phyloP scores from a whole-genome alignment of 352 stramenopile genomes.

The Phytophthora boehmeriae region DNA sequence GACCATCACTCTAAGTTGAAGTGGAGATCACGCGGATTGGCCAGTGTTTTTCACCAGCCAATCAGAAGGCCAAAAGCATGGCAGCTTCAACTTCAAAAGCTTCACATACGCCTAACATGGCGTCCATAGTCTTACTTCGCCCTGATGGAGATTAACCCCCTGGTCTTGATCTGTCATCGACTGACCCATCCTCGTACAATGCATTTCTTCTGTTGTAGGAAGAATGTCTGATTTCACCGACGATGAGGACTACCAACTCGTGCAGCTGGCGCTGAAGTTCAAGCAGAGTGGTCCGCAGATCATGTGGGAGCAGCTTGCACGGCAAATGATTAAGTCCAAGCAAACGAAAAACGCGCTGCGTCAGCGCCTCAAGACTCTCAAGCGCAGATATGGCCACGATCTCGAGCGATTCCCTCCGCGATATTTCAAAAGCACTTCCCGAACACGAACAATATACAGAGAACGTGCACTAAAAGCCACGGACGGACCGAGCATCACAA shows the following conservation, averaged over 20 bases:
- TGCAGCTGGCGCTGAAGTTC: constrained; percentile 42
- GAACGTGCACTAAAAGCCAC: neutral
- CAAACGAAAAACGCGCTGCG: constrained; percentile 44
- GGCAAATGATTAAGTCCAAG: constrained; percentile 31
- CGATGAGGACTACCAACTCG: constrained; percentile 57
- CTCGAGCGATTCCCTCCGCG: constrained; percentile 40
- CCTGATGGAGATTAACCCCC: constrained; percentile 35
- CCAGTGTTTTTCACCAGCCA: neutral
- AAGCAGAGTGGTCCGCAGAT: constrained; percentile 22
- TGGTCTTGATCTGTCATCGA: constrained; percentile 23
- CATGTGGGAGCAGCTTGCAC: constrained; percentile 36
- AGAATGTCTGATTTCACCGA: constrained; percentile 65
- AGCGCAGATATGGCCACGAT: constrained; percentile 45
- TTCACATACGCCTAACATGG: too few species aligned
- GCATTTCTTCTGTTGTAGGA: neutral
- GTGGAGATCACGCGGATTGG: neutral
- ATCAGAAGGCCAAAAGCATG: constrained; percentile 2
- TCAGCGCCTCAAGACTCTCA: constrained; percentile 64
- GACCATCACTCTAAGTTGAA: constrained; percentile 17
- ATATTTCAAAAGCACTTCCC: constrained; percentile 40
- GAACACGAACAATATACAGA: neutral
- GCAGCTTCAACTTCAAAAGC: constrained; percentile 10
- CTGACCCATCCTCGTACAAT: neutral
- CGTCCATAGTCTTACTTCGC: constrained; percentile 13
- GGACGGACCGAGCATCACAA: constrained; percentile 1